Evolutionary conservation across 2,329 filamentous ascomycete species (phyloP).

Genomic region (Dactylellina drechsleri): DNA sequence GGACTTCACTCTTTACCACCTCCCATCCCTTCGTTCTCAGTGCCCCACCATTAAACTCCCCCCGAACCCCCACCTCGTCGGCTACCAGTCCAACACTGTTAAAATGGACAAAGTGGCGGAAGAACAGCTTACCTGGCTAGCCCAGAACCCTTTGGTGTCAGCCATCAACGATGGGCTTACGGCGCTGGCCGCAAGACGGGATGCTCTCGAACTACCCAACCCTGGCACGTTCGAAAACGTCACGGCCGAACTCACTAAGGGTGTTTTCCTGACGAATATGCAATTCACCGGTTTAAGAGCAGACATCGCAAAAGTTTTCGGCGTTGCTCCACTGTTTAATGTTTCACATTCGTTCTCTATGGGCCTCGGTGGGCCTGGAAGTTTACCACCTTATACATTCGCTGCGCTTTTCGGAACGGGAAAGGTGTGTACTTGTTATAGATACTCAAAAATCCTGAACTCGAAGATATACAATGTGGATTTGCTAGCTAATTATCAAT

Average conservation of each 20-base stretch:
- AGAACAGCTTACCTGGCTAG: slow-evolving; percentile 71
- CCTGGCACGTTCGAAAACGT: slow-evolving; percentile 92
- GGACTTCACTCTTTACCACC: slow-evolving; percentile 55
- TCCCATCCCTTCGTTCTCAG: slow-evolving; percentile 56
- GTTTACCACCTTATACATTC: slow-evolving; percentile 90
- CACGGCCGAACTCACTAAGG: slow-evolving; percentile 90
- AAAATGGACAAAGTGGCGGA: slow-evolving; percentile 52
- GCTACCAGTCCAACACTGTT: slow-evolving; percentile 58
- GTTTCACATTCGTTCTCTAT: slow-evolving; percentile 96
- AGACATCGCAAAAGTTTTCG: slow-evolving; percentile 96
- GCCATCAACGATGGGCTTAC: slow-evolving; percentile 80
- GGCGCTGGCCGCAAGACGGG: slow-evolving; percentile 85
- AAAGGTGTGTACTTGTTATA: slow-evolving; percentile 71
- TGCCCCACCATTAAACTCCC: slow-evolving; percentile 59
- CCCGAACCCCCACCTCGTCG: slow-evolving; percentile 46
- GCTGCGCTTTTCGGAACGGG: slow-evolving; percentile 91
- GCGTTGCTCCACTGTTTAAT: slow-evolving; percentile 92
- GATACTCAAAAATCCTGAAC: not conserved
- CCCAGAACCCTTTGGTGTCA: slow-evolving; percentile 76
- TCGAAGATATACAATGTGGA: not conserved
- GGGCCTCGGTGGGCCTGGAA: slow-evolving; percentile 75
- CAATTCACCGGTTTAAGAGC: slow-evolving; percentile 97
- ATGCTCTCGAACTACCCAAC: slow-evolving; percentile 86
- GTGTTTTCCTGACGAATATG: slow-evolving; percentile 94
- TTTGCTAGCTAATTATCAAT: slow-evolving; percentile 8